A percentile compares a stretch with the other conserved stretches of the same genome.
Evolutionary conservation across 192 early-diverging fungal species (phyloP).

Genomic region (Rhizophagus prolifer): DNA sequence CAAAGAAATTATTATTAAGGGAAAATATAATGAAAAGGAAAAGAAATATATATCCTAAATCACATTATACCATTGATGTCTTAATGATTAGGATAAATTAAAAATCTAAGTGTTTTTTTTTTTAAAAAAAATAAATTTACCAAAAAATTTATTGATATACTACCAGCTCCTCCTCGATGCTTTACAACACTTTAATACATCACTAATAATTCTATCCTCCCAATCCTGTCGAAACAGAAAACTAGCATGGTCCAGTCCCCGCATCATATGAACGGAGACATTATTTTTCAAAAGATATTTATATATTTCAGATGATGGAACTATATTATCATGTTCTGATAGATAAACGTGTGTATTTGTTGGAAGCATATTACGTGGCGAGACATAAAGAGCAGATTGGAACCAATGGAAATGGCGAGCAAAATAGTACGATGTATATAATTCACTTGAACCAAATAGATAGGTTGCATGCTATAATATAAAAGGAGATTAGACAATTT

Average conservation of each 20-base stretch:
- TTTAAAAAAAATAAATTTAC: too few species aligned
- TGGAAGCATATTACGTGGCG: slow-evolving; percentile 30
- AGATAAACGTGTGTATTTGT: slow-evolving; percentile 40
- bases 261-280: slow-evolving; percentile 41
- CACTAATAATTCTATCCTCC: slow-evolving; percentile 30
- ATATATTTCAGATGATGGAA: slow-evolving; percentile 36
- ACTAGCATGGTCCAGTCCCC: slow-evolving; percentile 46
- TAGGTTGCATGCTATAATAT: slow-evolving; percentile 50
- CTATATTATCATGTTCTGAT: slow-evolving; percentile 47
- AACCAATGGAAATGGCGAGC: slow-evolving; percentile 54
- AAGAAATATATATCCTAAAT: too few species aligned
- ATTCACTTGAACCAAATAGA: slow-evolving; percentile 58
- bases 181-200: slow-evolving; percentile 25
- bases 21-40: too few species aligned
- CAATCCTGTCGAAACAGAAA: slow-evolving; percentile 41
- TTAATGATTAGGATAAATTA: too few species aligned
- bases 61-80: too few species aligned
- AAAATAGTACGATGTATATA: slow-evolving; percentile 63
- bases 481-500: background rate
- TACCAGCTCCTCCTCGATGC: background rate
- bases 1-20: too few species aligned
- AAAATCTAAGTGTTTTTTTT: too few species aligned
- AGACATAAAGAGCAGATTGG: slow-evolving; percentile 41
- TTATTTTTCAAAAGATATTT: slow-evolving; percentile 40
- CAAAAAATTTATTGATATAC: too few species aligned